phyloP scores from a whole-genome alignment of 805 yeast species.

The Pichia heedii region DNA sequence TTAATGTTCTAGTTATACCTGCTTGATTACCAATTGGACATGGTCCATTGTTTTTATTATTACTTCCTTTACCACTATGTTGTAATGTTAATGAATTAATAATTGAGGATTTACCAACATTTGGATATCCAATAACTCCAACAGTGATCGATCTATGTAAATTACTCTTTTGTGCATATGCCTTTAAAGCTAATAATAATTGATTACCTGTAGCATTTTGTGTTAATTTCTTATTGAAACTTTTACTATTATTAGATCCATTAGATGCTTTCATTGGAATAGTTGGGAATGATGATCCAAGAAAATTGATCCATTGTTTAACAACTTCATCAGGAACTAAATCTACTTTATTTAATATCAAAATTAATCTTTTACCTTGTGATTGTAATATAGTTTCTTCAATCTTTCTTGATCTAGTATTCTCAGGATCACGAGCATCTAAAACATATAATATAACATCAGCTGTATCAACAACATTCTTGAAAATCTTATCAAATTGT shows the following conservation, averaged over 20 bases:
- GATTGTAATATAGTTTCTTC: conserved; percentile 81
- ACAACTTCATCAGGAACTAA: conserved; percentile 79
- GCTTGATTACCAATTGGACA: conserved; percentile 98
- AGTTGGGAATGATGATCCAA: conserved; percentile 82
- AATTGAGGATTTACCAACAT: conserved; percentile 92
- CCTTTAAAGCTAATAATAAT: conserved; percentile 71
- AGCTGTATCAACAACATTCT: conserved; percentile 83
- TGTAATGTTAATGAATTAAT: conserved; percentile 82
- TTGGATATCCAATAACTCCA: conserved; percentile 96
- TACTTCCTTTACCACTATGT: conserved; percentile 43
- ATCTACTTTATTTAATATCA: conserved; percentile 86
- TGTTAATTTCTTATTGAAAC: conserved; percentile 67
- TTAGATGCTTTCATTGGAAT: conserved; percentile 79
- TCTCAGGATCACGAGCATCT: conserved; percentile 96
- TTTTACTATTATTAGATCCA: conserved; percentile 57
- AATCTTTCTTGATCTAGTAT: conserved; percentile 83
- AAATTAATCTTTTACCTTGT: conserved; percentile 75
- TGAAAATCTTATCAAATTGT: conserved; percentile 90
- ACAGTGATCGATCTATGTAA: conserved; percentile 84
- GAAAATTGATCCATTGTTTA: conserved; percentile 72
- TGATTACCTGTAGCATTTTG: conserved; percentile 63
- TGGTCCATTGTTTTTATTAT: conserved; percentile 40
- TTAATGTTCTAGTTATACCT: conserved; percentile 86
- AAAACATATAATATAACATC: conserved; percentile 90
- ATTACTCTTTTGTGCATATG: conserved; percentile 75